Base-by-base conservation (phyloP, 2,329 filamentous ascomycete genomes). In the Xylaria sp. region DNA sequence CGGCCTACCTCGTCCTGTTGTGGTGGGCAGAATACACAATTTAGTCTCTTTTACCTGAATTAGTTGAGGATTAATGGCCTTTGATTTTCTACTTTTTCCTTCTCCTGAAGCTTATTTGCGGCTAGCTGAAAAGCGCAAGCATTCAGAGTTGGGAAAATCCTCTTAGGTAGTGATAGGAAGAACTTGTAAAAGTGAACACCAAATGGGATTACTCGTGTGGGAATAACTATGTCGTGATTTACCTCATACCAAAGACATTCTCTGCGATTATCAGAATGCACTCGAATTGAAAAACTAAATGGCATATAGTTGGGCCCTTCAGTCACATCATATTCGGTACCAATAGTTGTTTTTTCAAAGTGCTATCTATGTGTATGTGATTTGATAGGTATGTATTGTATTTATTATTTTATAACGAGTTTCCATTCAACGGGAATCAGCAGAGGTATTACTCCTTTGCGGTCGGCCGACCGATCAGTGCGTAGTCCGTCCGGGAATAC, bases 91-190 rank as follows among this genome's bases (percentile, higher is more conserved):
- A 10, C 39, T 48, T 57, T 57, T 28, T 41, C 13, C 31, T 13
- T 20, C 15, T 7, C 13, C 18, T 46, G 13, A 46, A 31, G 48
- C 33, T 55, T 39, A 57, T 66, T 56, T 31, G 13, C 46, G 10
- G 56, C 46, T 48, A 25, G 33, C 36, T 43, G n/a, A 59, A 58
- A 3, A 48, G 43, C 8, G 25, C 58, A 58, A 66, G 56, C 39
- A 60, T 57, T 18, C 33, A 55, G 59, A 60, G 67, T 66, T 66
- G 25, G 62, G 59, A 62, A 67, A 69, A 64, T 58, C 58, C 23
- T 28, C 36, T 25, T 54, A 41, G 52, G n/a, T 15, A 48, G 8
- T n/a, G 23, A 58, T 31, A 12, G 41, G 20, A 28, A 3, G 3
- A 18, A 28, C 43, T 2, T 51, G 9, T 28, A 15, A 20, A 15